Percentiles rank a stretch among this genome's conserved stretches.
These are phyloP conservation scores for Saccharomyces hybrid DNA, from an alignment of 1,139 yeast genomes.

Conservation along the genomic window DNA sequence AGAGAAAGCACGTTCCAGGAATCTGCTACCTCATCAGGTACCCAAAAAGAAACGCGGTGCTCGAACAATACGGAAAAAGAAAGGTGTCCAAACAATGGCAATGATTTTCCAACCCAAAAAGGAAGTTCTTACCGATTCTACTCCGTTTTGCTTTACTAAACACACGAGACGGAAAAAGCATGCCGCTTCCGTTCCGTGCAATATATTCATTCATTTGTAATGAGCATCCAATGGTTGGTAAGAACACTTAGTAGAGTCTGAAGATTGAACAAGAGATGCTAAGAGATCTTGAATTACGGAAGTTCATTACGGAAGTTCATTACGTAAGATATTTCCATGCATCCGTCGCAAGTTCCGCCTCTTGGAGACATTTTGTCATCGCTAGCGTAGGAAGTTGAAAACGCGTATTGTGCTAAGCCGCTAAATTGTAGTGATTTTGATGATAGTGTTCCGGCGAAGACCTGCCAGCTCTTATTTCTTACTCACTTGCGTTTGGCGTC, in stretches of 20 bases:
- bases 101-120: background rate
- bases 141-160: background rate
- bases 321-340: background rate
- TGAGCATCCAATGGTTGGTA: background rate
- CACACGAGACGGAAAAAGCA: background rate
- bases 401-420: background rate
- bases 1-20: background rate
- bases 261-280: background rate
- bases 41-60: background rate
- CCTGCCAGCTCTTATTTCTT: too few species aligned
- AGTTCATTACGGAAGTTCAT: background rate
- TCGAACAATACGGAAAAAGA: background rate
- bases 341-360: background rate
- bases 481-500: too few species aligned
- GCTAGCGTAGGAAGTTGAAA: background rate
- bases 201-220: background rate
- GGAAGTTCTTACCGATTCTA: background rate
- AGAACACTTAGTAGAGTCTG: background rate
- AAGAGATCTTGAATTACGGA: background rate
- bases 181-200: constrained; percentile 1
- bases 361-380: background rate
- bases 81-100: background rate
- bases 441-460: too few species aligned
- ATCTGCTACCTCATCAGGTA: background rate
- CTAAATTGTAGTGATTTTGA: background rate